phyloP scores from a whole-genome alignment of 108 stramenopile species.

The Nannochloropsis gaditana region DNA sequence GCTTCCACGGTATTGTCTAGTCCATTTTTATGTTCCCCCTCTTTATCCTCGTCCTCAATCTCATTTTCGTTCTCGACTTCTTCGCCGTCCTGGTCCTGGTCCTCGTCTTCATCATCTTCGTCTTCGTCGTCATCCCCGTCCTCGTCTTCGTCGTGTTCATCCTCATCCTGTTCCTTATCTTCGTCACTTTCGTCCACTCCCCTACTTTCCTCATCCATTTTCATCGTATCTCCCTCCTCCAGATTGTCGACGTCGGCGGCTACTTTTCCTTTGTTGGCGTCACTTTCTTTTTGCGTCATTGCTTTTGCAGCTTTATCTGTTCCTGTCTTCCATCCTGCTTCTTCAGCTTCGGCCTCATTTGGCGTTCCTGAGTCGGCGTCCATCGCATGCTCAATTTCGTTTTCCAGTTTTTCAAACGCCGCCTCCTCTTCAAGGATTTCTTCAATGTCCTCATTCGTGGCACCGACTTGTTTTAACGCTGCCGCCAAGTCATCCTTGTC shows the following conservation, averaged over 20 bases:
- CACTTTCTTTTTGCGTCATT: no score
- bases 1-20: neutral
- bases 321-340: neutral
- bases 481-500: neutral
- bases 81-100: neutral
- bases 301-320: neutral
- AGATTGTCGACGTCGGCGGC: no score
- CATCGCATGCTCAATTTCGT: neutral
- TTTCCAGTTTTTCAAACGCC: constrained; percentile 14
- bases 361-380: neutral
- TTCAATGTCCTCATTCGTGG: constrained; percentile 5
- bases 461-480: constrained; percentile 7
- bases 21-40: neutral
- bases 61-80: neutral
- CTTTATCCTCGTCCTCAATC: neutral
- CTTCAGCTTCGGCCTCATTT: neutral
- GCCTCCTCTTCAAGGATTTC: neutral
- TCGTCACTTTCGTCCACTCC: neutral
- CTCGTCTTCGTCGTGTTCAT: neutral
- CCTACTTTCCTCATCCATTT: no score
- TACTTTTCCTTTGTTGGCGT: no score
- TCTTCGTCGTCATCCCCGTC: neutral
- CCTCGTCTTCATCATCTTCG: neutral
- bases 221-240: no score
- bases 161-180: neutral